These are phyloP conservation scores for Fraxinus cuspidata DNA, from an alignment of 257 asterid species.

Conservation along the genomic window DNA sequence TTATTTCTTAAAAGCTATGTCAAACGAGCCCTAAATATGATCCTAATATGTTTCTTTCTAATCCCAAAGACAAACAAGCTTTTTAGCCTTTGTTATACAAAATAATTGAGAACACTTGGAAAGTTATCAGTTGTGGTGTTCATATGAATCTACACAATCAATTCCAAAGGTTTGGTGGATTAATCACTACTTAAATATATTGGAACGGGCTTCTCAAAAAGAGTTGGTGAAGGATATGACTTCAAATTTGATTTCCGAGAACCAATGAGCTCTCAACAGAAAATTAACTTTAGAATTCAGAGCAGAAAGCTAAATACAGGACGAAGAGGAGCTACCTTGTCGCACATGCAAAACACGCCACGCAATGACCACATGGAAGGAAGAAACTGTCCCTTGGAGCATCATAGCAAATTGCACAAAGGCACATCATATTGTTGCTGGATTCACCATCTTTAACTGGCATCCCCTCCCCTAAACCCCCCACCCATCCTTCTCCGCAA, in stretches of 20 bases:
- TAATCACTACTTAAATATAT: background rate
- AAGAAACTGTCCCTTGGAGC: constrained; percentile 82
- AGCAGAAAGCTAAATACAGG: constrained; percentile 11
- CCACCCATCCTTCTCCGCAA: constrained; percentile 37
- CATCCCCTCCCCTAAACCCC: constrained; percentile 33
- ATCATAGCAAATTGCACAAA: constrained; percentile 86
- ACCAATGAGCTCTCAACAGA: background rate
- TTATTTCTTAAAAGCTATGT: too few relatives aligned
- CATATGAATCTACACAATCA: background rate
- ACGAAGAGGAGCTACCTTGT: constrained; percentile 49
- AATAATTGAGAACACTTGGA: background rate
- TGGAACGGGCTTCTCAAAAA: background rate
- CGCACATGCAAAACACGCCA: constrained; percentile 77
- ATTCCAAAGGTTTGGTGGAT: background rate
- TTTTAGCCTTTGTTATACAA: background rate
- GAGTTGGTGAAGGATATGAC: background rate
- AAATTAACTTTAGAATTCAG: background rate
- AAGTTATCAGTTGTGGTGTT: background rate
- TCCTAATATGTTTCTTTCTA: background rate
- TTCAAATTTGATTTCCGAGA: background rate
- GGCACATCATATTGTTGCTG: constrained; percentile 35
- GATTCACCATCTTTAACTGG: constrained; percentile 45
- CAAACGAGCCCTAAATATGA: background rate
- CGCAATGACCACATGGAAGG: constrained; percentile 89
- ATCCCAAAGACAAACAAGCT: background rate